These are phyloP conservation scores for Fagus crenata DNA, from an alignment of 306 rosid species.

Conservation along the genomic window DNA sequence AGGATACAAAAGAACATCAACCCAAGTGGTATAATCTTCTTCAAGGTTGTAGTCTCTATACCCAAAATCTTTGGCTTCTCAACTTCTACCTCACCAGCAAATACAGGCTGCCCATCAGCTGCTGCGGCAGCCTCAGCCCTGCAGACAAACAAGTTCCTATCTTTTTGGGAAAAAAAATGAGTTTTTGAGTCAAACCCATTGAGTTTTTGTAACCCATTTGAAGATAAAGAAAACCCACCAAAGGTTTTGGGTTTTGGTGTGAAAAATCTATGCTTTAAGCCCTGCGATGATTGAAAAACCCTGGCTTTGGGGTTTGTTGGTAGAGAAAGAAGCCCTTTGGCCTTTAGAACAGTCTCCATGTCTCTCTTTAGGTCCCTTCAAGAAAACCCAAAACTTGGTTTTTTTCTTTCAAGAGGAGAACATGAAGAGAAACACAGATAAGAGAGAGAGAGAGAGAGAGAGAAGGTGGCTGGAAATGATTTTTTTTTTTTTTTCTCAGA, in stretches of 20 bases:
- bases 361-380: slow-evolving; percentile 39
- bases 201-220: slow-evolving; percentile 50
- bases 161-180: slow-evolving; percentile 32
- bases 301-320: slow-evolving; percentile 65
- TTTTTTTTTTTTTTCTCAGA: slow-evolving; percentile 19
- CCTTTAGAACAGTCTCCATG: slow-evolving; percentile 76
- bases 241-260: slow-evolving; percentile 50
- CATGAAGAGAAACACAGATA: slow-evolving; percentile 47
- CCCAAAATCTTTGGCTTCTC: slow-evolving; percentile 69
- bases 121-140: slow-evolving; percentile 77
- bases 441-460: slow-evolving; percentile 22
- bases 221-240: slow-evolving; percentile 44
- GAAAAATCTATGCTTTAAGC: slow-evolving; percentile 56
- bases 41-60: slow-evolving; percentile 54
- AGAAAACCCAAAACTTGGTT: slow-evolving; percentile 21
- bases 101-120: slow-evolving; percentile 60
- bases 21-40: slow-evolving; percentile 87
- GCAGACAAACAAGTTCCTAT: slow-evolving; percentile 59
- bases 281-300: slow-evolving; percentile 45
- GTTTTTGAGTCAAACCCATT: slow-evolving; percentile 38
- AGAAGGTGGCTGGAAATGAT: slow-evolving; percentile 32
- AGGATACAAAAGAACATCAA: slow-evolving; percentile 92
- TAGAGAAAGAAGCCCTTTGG: slow-evolving; percentile 73
- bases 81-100: slow-evolving; percentile 34
- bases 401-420: slow-evolving; percentile 55